Evolutionary conservation across 768 basidiomycete genomes (phyloP).

Genomic region (Strobilomyces echinocephalus): DNA sequence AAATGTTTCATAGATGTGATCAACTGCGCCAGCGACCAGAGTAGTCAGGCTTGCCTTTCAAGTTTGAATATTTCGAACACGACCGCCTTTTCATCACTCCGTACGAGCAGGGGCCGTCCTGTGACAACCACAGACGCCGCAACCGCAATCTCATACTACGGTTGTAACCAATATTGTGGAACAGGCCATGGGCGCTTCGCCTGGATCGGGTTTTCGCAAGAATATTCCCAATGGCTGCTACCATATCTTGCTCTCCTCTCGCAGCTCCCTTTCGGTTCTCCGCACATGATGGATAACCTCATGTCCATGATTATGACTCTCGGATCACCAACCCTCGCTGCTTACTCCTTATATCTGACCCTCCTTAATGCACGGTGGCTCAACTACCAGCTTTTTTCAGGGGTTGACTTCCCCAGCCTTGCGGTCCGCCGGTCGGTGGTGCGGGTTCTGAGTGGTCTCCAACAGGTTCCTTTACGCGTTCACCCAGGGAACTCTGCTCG

Average conservation of each 20-base stretch:
- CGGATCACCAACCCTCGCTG: conserved; percentile 43
- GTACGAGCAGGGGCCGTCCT: conserved; percentile 5
- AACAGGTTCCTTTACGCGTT: conserved; percentile 37
- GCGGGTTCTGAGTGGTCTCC: conserved; percentile 35
- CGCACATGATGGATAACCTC: conserved; percentile 37
- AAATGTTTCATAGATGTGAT: conserved; percentile 14
- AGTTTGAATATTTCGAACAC: neutral
- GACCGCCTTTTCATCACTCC: conserved; percentile 13
- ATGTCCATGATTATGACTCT: conserved; percentile 40
- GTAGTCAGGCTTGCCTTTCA: conserved; percentile 1
- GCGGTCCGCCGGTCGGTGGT: conserved; percentile 21
- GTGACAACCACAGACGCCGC: neutral
- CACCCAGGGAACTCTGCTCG: conserved; percentile 22
- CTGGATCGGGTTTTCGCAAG: conserved; percentile 26
- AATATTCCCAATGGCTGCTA: conserved; percentile 43
- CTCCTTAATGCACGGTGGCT: conserved; percentile 44
- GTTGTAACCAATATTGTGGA: conserved; percentile 16
- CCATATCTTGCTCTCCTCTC: conserved; percentile 49
- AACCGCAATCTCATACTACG: conserved; percentile 7
- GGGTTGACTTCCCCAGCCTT: conserved; percentile 24
- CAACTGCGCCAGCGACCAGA: neutral
- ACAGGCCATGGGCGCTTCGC: conserved; percentile 18
- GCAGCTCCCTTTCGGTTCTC: conserved; percentile 44
- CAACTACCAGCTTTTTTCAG: conserved; percentile 28
- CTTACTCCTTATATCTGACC: conserved; percentile 41